Conservation (phyloP, 768 basidiomycete species). For the Collybiopsis luxurians region DNA sequence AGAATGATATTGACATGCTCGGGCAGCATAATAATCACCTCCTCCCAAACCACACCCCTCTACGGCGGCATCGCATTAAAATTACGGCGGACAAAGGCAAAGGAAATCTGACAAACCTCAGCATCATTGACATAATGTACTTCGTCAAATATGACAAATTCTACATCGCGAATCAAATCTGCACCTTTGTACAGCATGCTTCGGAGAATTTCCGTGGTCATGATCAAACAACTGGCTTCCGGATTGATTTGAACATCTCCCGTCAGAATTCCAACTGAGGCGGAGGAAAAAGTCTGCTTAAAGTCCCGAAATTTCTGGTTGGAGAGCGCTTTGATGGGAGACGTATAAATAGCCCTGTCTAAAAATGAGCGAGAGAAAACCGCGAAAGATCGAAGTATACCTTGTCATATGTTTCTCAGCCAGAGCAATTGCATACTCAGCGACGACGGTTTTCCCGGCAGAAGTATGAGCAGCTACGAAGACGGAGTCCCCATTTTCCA, state of each 20-base stretch:
- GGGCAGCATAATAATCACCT: conserved; percentile 99
- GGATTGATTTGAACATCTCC: conserved; percentile 99
- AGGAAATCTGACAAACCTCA: conserved; percentile 56
- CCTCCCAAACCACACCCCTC: conserved; percentile 99
- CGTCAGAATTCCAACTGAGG: conserved; percentile 92
- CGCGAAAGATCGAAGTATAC: conserved; percentile 34
- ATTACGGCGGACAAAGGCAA: neutral
- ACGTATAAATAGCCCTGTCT: conserved; percentile 93
- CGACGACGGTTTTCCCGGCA: conserved; percentile 99
- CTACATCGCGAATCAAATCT: conserved; percentile 96
- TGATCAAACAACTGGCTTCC: conserved; percentile 94
- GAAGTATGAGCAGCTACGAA: conserved; percentile 99
- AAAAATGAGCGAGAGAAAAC: conserved; percentile 12
- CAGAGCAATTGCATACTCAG: conserved; percentile 96
- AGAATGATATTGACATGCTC: conserved; percentile 98
- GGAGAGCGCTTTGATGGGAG: conserved; percentile 96
- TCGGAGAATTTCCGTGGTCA: conserved; percentile 97
- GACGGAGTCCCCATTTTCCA: conserved; percentile 96
- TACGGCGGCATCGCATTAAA: conserved; percentile 26
- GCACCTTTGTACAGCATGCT: conserved; percentile 99
- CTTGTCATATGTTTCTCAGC: conserved; percentile 99
- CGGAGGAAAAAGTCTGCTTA: conserved; percentile 90
- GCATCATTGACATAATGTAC: conserved; percentile 99
- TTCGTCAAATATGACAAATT: conserved; percentile 99
- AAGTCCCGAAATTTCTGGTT: conserved; percentile 99